These are phyloP conservation scores for Fusarium setosum DNA, from an alignment of 2,329 filamentous ascomycete species.

Conservation along the genomic window DNA sequence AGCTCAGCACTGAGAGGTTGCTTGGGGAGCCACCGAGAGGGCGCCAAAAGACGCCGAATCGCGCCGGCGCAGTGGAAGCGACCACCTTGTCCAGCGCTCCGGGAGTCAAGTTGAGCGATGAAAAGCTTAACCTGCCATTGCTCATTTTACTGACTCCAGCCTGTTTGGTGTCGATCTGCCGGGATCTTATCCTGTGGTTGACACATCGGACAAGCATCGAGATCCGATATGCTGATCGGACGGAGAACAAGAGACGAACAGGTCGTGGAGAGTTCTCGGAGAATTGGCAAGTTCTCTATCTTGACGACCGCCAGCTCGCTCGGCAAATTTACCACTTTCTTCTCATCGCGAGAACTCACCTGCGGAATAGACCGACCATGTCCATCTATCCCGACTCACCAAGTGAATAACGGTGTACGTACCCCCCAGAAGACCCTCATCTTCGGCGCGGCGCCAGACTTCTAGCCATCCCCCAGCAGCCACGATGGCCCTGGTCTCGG, in stretches of 20 bases:
- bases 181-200: constrained; percentile 11
- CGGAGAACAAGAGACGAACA: constrained; percentile 7
- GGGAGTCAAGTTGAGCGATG: constrained; percentile 27
- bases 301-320: neutral
- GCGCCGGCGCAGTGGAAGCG: constrained; percentile 29
- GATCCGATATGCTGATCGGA: constrained; percentile 22
- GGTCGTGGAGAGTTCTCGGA: constrained; percentile 13
- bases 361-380: constrained; percentile 6
- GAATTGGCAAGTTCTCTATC: constrained; percentile 10
- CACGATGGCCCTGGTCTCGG: constrained; percentile 35
- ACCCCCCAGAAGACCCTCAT: constrained; percentile 11
- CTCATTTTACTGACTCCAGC: constrained; percentile 38
- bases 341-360: neutral
- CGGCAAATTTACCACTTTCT: constrained; percentile 3
- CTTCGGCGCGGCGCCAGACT: constrained; percentile 18
- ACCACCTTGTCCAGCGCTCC: constrained; percentile 28
- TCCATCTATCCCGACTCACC: constrained; percentile 9
- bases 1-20: constrained; percentile 18
- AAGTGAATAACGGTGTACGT: constrained; percentile 11
- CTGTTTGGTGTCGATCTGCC: constrained; percentile 28
- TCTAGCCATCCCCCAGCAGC: constrained; percentile 27
- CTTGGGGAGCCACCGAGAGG: constrained; percentile 3
- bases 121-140: constrained; percentile 35
- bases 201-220: constrained; percentile 28
- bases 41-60: constrained; percentile 22